Conservation (phyloP, 225 moss, liverwort and hornwort species). For the Bryum argenteum region DNA sequence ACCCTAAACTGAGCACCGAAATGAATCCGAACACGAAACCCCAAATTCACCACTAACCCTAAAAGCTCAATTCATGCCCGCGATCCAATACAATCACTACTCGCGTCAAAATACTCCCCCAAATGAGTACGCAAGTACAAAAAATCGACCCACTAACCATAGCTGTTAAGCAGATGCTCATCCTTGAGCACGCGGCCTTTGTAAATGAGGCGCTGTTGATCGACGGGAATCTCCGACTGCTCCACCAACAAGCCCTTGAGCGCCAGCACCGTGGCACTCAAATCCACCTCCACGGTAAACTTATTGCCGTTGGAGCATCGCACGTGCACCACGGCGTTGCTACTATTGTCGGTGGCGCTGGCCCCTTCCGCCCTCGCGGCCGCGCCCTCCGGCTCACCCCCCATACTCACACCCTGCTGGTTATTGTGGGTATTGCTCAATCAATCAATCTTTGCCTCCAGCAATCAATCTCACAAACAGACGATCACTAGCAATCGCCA, state of each 20-base stretch:
- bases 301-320: conserved; percentile 93
- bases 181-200: conserved; percentile 98
- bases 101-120: background rate
- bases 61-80: conserved; percentile 7
- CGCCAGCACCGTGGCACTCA: conserved; percentile 64
- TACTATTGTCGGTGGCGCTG: background rate
- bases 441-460: background rate
- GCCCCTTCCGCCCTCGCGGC: conserved; percentile 34
- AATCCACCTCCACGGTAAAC: conserved; percentile 90
- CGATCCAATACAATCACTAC: conserved; percentile 14
- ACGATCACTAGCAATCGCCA: background rate
- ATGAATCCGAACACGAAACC: background rate
- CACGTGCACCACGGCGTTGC: conserved; percentile 66
- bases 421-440: conserved; percentile 11
- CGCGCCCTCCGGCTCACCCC: conserved; percentile 63
- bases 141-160: conserved; percentile 53
- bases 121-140: background rate
- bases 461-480: background rate
- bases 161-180: conserved; percentile 75
- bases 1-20: conserved; percentile 19
- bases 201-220: conserved; percentile 96
- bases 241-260: conserved; percentile 81
- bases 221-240: conserved; percentile 87
- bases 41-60: conserved; percentile 35
- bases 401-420: conserved; percentile 42